Evolutionary conservation across 306 rosid genomes (phyloP).

Genomic region (Medicago truncatula): MtrunA17r5.0-ANR NC_053045.1:10067001-10067500

Average conservation of each 20-base stretch:
- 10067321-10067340: constrained; percentile 19
- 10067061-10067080: constrained; percentile 20
- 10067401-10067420: not conserved
- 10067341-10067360: not conserved
- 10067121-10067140: not conserved
- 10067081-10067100: not conserved
- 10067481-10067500: constrained; percentile 3
- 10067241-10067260: constrained; percentile 6
- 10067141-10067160: constrained; percentile 10
- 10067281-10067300: not conserved
- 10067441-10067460: constrained; percentile 25
- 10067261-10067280: constrained; percentile 1
- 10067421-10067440: constrained; percentile 7
- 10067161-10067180: constrained; percentile 20
- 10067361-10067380: not conserved
- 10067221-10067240: not conserved
- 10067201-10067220: constrained; percentile 4
- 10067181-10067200: constrained; percentile 1
- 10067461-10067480: not conserved
- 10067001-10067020: constrained; percentile 14
- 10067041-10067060: not conserved
- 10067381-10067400: not conserved
- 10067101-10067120: constrained; percentile 23
- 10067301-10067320: not conserved
- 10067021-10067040: not conserved